Conservation (phyloP, 306 rosid genomes). For the Pterocarpus santalinus region DNA sequence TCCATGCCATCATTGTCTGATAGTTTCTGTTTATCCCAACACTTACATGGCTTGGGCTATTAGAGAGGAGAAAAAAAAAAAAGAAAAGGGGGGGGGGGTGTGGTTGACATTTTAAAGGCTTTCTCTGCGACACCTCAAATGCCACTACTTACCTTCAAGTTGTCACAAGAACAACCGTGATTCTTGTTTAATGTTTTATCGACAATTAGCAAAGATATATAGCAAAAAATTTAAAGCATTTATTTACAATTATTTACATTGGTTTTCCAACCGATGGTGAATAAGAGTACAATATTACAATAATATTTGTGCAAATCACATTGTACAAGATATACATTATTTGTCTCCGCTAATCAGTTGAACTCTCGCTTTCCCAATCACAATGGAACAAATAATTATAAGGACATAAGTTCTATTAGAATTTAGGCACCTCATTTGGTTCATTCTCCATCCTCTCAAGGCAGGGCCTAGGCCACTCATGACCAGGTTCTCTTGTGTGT, state of each 20-base stretch:
- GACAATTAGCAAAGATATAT: background rate
- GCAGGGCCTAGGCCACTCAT: slow-evolving; percentile 28
- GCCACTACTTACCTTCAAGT: background rate
- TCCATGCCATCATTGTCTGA: too few relatives aligned
- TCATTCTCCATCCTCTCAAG: slow-evolving; percentile 23
- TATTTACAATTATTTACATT: slow-evolving; percentile 24
- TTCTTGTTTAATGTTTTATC: background rate
- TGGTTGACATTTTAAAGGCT: background rate
- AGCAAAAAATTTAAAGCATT: background rate
- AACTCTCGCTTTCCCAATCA: slow-evolving; percentile 19
- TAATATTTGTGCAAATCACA: slow-evolving; percentile 37
- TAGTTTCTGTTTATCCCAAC: too few relatives aligned
- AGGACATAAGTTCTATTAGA: slow-evolving; percentile 5
- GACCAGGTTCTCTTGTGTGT: slow-evolving; percentile 13
- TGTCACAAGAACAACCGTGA: background rate
- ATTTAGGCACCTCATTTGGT: slow-evolving; percentile 8
- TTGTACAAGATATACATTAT: slow-evolving; percentile 24
- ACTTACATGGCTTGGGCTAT: too few relatives aligned
- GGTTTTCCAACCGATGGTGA: background rate
- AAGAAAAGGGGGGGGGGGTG: too few relatives aligned
- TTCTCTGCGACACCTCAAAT: background rate
- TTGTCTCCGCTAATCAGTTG: slow-evolving; percentile 17
- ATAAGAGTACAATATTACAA: slow-evolving; percentile 44
- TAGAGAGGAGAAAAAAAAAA: too few relatives aligned
- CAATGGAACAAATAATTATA: slow-evolving; percentile 19